Percentiles rank a stretch among this genome's conserved stretches.
Conservation (phyloP, 2,329 filamentous ascomycete genomes). For the Colletotrichum sp. region DNA sequence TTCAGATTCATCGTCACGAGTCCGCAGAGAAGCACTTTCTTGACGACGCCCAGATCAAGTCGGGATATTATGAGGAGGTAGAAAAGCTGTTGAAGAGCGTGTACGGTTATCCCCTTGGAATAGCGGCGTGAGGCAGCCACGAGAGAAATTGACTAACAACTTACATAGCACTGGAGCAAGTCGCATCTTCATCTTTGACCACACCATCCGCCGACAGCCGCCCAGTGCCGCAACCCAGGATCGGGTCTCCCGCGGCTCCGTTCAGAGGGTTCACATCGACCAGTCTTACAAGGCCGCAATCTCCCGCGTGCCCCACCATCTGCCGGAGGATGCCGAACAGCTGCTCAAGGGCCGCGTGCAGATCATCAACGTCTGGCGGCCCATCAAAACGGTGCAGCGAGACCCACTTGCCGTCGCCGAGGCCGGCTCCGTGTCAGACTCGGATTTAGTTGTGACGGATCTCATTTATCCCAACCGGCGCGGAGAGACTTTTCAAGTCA, state of each 20-base stretch:
- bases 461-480: slow-evolving; percentile 55
- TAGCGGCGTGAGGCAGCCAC: not conserved
- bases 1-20: slow-evolving; percentile 34
- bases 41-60: slow-evolving; percentile 66
- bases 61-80: slow-evolving; percentile 74
- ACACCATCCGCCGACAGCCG: slow-evolving; percentile 53
- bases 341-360: slow-evolving; percentile 51
- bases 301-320: slow-evolving; percentile 45
- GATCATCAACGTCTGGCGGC: slow-evolving; percentile 60
- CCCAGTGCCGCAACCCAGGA: slow-evolving; percentile 56
- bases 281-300: slow-evolving; percentile 50
- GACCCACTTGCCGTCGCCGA: slow-evolving; percentile 61
- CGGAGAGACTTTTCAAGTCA: slow-evolving; percentile 54
- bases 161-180: slow-evolving; percentile 56
- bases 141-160: not conserved
- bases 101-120: slow-evolving; percentile 34
- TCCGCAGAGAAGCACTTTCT: slow-evolving; percentile 39
- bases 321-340: slow-evolving; percentile 47
- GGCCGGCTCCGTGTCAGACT: slow-evolving; percentile 51
- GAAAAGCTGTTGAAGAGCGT: slow-evolving; percentile 67
- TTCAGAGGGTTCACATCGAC: slow-evolving; percentile 59
- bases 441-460: slow-evolving; percentile 51
- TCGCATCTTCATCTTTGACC: slow-evolving; percentile 65
- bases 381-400: slow-evolving; percentile 52
- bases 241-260: slow-evolving; percentile 41